Evolutionary conservation across 2,329 filamentous ascomycete species (phyloP).

Genomic region (Cadophora malorum): DNA sequence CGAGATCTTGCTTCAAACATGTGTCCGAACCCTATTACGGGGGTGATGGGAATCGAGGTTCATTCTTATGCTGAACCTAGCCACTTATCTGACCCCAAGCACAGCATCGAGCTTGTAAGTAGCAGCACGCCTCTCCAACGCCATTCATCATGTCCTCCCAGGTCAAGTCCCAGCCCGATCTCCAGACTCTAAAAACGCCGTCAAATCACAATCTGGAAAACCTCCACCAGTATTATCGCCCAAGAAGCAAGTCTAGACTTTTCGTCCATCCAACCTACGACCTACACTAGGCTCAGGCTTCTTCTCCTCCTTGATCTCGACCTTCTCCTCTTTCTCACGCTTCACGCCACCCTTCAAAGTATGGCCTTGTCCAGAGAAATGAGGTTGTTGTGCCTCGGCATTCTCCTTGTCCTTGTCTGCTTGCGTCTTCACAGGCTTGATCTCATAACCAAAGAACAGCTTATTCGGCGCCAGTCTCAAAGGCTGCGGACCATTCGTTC

Average conservation of each 20-base stretch:
- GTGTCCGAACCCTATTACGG: background rate
- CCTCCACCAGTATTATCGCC: no score
- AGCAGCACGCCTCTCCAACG: constrained; percentile 10
- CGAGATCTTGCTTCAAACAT: no score
- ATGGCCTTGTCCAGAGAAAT: constrained; percentile 85
- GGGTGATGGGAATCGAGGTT: background rate
- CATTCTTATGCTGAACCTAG: constrained; percentile 7
- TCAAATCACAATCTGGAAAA: background rate
- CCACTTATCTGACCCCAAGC: background rate
- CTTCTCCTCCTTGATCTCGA: constrained; percentile 33
- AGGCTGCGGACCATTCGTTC: constrained; percentile 82
- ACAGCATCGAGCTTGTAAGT: background rate
- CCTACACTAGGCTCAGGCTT: constrained; percentile 36
- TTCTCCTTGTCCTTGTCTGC: constrained; percentile 72
- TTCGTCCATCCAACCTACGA: constrained; percentile 37
- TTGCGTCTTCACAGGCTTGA: constrained; percentile 85
- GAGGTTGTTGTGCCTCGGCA: constrained; percentile 69
- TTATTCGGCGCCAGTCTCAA: constrained; percentile 86
- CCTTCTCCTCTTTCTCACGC: constrained; percentile 59
- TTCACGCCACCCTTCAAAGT: constrained; percentile 74
- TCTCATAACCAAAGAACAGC: constrained; percentile 94
- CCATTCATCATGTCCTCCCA: constrained; percentile 2
- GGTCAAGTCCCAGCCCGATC: background rate
- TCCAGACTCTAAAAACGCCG: constrained; percentile 16
- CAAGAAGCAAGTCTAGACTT: constrained; percentile 20